These are phyloP conservation scores for Fusarium kyushuense DNA, from an alignment of 2,329 filamentous ascomycete genomes.

Conservation along the genomic window DNA sequence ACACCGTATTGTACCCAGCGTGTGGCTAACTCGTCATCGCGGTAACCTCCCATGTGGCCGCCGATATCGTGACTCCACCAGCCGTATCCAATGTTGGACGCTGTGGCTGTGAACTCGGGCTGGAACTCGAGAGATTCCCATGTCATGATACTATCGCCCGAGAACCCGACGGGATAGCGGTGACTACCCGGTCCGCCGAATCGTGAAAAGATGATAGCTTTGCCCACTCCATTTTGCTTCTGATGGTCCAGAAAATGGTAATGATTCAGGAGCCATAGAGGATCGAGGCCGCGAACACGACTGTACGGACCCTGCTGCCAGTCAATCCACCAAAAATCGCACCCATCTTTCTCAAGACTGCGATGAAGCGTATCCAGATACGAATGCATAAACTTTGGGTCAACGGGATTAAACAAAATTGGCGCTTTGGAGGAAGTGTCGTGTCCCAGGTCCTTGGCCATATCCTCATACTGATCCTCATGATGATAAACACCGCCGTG, in stretches of 20 bases:
- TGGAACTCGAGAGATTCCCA: slow-evolving; percentile 73
- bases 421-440: slow-evolving; percentile 63
- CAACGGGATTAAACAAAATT: slow-evolving; percentile 67
- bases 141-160: slow-evolving; percentile 69
- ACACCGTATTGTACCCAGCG: slow-evolving; percentile 73
- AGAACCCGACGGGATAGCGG: slow-evolving; percentile 74
- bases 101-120: slow-evolving; percentile 74
- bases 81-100: slow-evolving; percentile 75
- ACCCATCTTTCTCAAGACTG: slow-evolving; percentile 65
- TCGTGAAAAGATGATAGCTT: slow-evolving; percentile 68
- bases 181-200: slow-evolving; percentile 73
- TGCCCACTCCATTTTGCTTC: slow-evolving; percentile 47
- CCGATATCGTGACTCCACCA: slow-evolving; percentile 78
- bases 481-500: slow-evolving; percentile 67
- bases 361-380: slow-evolving; percentile 70
- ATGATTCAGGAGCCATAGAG: slow-evolving; percentile 74
- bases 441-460: slow-evolving; percentile 64
- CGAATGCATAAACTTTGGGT: slow-evolving; percentile 66
- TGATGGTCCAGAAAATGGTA: slow-evolving; percentile 69
- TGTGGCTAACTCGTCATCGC: slow-evolving; percentile 68
- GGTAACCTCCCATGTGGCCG: slow-evolving; percentile 68
- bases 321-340: slow-evolving; percentile 76
- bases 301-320: slow-evolving; percentile 71
- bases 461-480: slow-evolving; percentile 67
- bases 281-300: slow-evolving; percentile 70